phyloP scores from a whole-genome alignment of 306 rosid genomes.

The barrel medic (Medicago truncatula) region DNA sequence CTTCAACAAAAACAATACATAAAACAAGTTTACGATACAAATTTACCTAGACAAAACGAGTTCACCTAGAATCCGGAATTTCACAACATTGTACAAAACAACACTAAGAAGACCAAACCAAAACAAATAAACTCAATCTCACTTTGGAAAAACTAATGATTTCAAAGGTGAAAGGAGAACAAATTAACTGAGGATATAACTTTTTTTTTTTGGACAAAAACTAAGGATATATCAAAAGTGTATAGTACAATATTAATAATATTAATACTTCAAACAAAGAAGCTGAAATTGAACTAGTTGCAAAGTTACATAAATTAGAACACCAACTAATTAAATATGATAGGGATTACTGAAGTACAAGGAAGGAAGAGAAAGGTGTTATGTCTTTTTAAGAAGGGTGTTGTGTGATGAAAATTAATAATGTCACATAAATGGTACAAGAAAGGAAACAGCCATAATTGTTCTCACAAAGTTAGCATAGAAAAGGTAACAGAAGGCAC shows the following conservation, averaged over 20 bases:
- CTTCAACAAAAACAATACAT: not conserved
- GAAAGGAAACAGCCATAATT: slow-evolving; percentile 72
- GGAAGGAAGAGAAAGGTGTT: slow-evolving; percentile 39
- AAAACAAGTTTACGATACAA: not conserved
- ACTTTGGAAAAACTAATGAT: slow-evolving; percentile 27
- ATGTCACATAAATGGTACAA: slow-evolving; percentile 47
- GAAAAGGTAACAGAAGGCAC: slow-evolving; percentile 54
- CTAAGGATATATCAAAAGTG: not conserved
- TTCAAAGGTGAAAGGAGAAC: not conserved
- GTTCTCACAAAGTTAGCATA: slow-evolving; percentile 57
- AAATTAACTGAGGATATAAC: not conserved
- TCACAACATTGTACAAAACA: not conserved
- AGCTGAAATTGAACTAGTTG: slow-evolving; percentile 39
- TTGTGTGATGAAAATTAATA: slow-evolving; percentile 39
- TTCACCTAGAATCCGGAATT: not conserved
- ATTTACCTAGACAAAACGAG: not conserved
- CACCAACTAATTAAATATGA: slow-evolving; percentile 39
- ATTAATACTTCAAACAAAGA: slow-evolving; percentile 5
- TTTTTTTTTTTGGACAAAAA: too few relatives aligned
- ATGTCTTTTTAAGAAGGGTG: slow-evolving; percentile 15
- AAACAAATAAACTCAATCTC: slow-evolving; percentile 32
- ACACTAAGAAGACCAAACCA: slow-evolving; percentile 24
- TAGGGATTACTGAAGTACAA: slow-evolving; percentile 31
- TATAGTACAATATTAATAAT: not conserved
- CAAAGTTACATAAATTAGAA: slow-evolving; percentile 15